Base-by-base conservation (phyloP, 2,329 filamentous ascomycete species). In the Xylaria polymorpha region DNA sequence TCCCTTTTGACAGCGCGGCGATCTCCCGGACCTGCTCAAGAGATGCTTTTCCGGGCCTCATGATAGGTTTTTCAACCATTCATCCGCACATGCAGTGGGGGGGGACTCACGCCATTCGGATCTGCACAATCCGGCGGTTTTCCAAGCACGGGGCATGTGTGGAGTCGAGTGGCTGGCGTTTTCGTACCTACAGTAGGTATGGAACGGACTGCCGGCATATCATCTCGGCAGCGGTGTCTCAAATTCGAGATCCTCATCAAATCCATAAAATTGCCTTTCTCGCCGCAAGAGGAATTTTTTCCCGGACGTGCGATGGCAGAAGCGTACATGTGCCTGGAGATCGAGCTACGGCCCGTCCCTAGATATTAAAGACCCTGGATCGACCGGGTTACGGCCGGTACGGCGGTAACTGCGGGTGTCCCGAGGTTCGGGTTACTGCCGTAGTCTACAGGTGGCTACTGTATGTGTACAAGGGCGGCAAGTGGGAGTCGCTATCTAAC, bases 71-170 rank as follows among this genome's bases (percentile, higher is more conserved):
- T 32, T 56, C 7, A 37, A n/a, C 43, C 29, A 48, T 35, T 37
- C 57, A n/a, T 56, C 41, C 39, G 18, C 9, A 7, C 14, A 53
- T n/a, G 41, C 22, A 39, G 51, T 67, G 51, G 60, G 14, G 51
- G 60, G 14, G 43, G 43, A 37, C 3, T 37, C 67, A 59, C 67
- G 44, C 58, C 58, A 66, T 63, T 58, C 67, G 67, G 67, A 62
- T 60, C 53, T 66, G 39, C 37, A 46, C n/a, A 18, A 56, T 35
- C 63, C 63, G 46, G 20, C 35, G 22, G 51, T n/a, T 6, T 14
- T 53, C 44, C n/a, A n/a, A 56, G 58, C 44, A 66, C 63, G 29
- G 63, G 22, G 60, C 55, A 68, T 50, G 59, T 66, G 63, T 29
- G 25, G 63, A 56, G 63, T 55, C 37, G 1, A 8, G 25, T 29